A percentile compares a stretch with the other conserved stretches of the same genome.
phyloP scores from a whole-genome alignment of 768 basidiomycete species.

The Suillus bovinus region DNA sequence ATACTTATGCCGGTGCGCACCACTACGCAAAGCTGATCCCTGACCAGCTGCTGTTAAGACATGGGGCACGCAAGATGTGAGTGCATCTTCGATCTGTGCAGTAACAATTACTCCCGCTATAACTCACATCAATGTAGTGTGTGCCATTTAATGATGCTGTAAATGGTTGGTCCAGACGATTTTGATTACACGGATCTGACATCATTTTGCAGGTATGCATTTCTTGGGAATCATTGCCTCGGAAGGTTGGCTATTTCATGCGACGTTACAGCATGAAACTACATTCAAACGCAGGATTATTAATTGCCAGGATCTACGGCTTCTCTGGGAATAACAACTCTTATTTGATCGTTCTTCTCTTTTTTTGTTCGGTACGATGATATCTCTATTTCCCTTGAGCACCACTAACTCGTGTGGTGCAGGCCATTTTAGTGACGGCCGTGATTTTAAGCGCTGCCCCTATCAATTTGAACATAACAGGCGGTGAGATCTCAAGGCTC shows the following conservation, averaged over 20 bases:
- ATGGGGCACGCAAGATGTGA: background rate
- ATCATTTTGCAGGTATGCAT: background rate
- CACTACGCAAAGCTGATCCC: background rate
- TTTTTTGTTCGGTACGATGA: background rate
- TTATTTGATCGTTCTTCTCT: background rate
- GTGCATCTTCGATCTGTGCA: background rate
- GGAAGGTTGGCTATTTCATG: background rate
- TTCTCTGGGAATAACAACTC: background rate
- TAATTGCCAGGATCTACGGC: background rate
- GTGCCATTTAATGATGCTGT: background rate
- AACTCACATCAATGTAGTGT: background rate
- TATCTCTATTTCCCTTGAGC: background rate
- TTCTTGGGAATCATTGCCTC: background rate
- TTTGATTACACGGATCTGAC: background rate
- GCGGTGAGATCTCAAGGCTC: background rate
- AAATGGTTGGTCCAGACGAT: background rate
- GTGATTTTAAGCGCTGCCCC: constrained; percentile 2
- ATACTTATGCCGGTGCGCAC: background rate
- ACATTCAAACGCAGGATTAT: background rate
- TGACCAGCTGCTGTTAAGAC: background rate
- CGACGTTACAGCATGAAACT: background rate
- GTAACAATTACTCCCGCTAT: background rate
- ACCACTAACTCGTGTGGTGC: background rate
- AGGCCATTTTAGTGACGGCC: background rate
- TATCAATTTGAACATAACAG: background rate